phyloP scores from a whole-genome alignment of 306 rosid species.

The Quercus engelmannii region DNA sequence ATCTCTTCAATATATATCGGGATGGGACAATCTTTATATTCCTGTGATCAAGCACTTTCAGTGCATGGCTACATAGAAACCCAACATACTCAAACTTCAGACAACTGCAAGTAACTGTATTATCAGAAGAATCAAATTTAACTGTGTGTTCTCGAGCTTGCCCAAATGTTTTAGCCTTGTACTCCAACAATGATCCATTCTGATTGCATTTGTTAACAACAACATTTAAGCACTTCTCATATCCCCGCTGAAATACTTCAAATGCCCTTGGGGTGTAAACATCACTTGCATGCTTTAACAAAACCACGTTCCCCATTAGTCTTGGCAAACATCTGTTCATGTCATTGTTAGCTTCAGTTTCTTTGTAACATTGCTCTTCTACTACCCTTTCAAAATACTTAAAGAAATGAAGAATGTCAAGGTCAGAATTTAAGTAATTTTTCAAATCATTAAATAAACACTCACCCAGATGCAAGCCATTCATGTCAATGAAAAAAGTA shows the following conservation, averaged over 20 bases:
- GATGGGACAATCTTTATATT: constrained; percentile 60
- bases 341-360: constrained; percentile 57
- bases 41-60: constrained; percentile 59
- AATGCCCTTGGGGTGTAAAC: constrained; percentile 60
- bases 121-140: constrained; percentile 42
- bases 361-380: constrained; percentile 51
- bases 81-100: constrained; percentile 60
- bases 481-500: constrained; percentile 46
- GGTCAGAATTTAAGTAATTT: constrained; percentile 34
- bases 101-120: constrained; percentile 55
- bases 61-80: constrained; percentile 61
- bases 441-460: constrained; percentile 38
- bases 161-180: constrained; percentile 50
- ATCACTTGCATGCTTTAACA: constrained; percentile 49
- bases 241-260: constrained; percentile 59
- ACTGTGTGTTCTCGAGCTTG: constrained; percentile 41
- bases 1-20: constrained; percentile 53
- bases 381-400: constrained; percentile 52
- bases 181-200: constrained; percentile 43
- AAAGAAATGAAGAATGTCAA: constrained; percentile 46
- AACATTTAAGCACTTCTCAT: constrained; percentile 53
- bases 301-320: constrained; percentile 52
- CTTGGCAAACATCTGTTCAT: constrained; percentile 47
- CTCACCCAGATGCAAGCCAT: constrained; percentile 57
- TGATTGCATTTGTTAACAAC: constrained; percentile 40